phyloP scores from a whole-genome alignment of 208 protist genomes.

The Naegleria lovaniensis region DNA sequence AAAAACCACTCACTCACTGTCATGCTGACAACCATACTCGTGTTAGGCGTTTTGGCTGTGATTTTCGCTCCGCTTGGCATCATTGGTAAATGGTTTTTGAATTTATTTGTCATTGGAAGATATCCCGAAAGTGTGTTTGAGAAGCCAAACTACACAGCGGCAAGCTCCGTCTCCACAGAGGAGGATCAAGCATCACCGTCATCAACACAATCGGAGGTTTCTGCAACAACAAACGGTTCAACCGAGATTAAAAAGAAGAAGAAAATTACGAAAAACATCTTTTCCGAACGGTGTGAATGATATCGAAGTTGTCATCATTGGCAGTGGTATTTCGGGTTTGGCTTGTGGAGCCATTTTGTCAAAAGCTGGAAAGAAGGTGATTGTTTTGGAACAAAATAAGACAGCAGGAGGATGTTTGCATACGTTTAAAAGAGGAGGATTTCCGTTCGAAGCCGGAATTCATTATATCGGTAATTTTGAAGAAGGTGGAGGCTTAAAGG shows the following conservation, averaged over 20 bases:
- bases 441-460: slow-evolving; percentile 42
- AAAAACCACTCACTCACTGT: too few species aligned
- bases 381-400: slow-evolving; percentile 48
- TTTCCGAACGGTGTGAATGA: not conserved
- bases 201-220: too few species aligned
- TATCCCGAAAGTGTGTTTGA: too few species aligned
- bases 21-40: too few species aligned
- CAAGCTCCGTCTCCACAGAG: too few species aligned
- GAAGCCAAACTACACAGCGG: too few species aligned
- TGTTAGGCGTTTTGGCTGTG: too few species aligned
- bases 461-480: slow-evolving; percentile 39
- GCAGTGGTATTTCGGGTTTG: not conserved
- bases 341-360: slow-evolving; percentile 25
- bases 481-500: not conserved
- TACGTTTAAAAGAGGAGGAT: slow-evolving; percentile 41
- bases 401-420: slow-evolving; percentile 40
- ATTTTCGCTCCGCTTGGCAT: too few species aligned
- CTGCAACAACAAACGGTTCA: too few species aligned
- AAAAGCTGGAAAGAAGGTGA: slow-evolving; percentile 36
- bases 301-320: not conserved
- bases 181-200: too few species aligned
- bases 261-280: not conserved
- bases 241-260: not conserved
- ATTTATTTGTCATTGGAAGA: too few species aligned
- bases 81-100: too few species aligned